phyloP scores from a whole-genome alignment of 2,329 filamentous ascomycete genomes.

The Boeremia exigua region DNA sequence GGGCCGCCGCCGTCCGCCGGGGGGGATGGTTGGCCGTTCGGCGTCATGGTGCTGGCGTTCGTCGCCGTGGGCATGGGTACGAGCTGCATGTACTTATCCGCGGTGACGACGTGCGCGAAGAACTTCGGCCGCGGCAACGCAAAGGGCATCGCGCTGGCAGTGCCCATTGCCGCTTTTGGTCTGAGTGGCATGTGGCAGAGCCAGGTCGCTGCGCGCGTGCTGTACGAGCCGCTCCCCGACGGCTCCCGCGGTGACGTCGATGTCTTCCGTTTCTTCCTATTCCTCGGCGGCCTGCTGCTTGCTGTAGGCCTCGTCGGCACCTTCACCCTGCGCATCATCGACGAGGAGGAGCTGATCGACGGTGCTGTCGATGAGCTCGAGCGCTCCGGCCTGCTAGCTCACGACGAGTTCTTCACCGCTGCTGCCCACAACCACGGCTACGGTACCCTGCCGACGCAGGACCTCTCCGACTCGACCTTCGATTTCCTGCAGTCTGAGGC shows the following conservation, averaged over 20 bases:
- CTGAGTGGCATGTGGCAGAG: constrained; percentile 96
- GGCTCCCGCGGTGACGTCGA: constrained; percentile 67
- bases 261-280: constrained; percentile 88
- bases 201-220: constrained; percentile 79
- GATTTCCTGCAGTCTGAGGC: constrained; percentile 54
- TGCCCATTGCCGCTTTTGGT: constrained; percentile 91
- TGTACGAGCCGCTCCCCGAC: constrained; percentile 72
- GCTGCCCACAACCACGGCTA: constrained; percentile 64
- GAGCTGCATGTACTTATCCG: constrained; percentile 84
- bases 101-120: constrained; percentile 96
- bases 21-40: constrained; percentile 71
- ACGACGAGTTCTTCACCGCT: constrained; percentile 73
- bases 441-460: constrained; percentile 63
- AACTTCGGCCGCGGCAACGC: constrained; percentile 92
- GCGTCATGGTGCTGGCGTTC: constrained; percentile 85
- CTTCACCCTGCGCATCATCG: constrained; percentile 77
- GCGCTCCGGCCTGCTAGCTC: constrained; percentile 79
- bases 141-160: constrained; percentile 84
- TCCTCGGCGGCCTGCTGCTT: constrained; percentile 75
- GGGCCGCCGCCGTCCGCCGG: constrained; percentile 59
- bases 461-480: constrained; percentile 55
- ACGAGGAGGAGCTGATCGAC: constrained; percentile 86
- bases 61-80: constrained; percentile 82
- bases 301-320: constrained; percentile 74
- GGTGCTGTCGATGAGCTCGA: constrained; percentile 91